Conservation (phyloP, 352 stramenopile species). For the Pythium insidiosum region DNA sequence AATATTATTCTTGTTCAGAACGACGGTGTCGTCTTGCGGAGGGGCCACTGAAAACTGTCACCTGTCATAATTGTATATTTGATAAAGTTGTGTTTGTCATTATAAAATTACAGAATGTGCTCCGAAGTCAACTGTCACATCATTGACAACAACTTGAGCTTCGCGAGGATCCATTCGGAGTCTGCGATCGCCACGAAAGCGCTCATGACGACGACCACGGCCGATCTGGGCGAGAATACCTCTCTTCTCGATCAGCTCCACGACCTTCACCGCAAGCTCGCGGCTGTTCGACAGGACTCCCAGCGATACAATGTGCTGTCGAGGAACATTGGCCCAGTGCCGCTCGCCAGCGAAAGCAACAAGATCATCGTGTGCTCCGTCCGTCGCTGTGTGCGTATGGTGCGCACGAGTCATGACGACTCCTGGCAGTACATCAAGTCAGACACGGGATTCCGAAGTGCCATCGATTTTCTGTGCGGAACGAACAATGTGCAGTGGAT, state of each 20-base stretch:
- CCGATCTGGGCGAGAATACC: slow-evolving; percentile 58
- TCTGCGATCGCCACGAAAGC: no score
- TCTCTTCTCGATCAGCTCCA: slow-evolving; percentile 72
- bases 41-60: no score
- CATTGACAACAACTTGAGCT: no score
- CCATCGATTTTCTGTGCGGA: slow-evolving; percentile 59
- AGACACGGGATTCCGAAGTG: slow-evolving; percentile 55
- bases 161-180: no score
- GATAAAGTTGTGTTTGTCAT: no score
- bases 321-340: slow-evolving; percentile 54
- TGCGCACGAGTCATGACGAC: slow-evolving; percentile 60
- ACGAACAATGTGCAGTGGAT: slow-evolving; percentile 89
- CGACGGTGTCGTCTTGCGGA: no score
- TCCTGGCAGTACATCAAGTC: slow-evolving; percentile 70
- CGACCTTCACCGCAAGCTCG: slow-evolving; percentile 58
- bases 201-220: no score
- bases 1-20: no score
- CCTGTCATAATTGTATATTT: no score
- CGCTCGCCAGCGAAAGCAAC: slow-evolving; percentile 69
- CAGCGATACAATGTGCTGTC: slow-evolving; percentile 56
- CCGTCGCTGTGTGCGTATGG: slow-evolving; percentile 65
- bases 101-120: no score
- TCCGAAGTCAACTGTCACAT: no score
- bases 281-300: slow-evolving; percentile 66
- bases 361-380: slow-evolving; percentile 76